These are phyloP conservation scores for Friedmanniomyces endolithicus DNA, from an alignment of 495 filamentous ascomycete genomes.

Conservation along the genomic window DNA sequence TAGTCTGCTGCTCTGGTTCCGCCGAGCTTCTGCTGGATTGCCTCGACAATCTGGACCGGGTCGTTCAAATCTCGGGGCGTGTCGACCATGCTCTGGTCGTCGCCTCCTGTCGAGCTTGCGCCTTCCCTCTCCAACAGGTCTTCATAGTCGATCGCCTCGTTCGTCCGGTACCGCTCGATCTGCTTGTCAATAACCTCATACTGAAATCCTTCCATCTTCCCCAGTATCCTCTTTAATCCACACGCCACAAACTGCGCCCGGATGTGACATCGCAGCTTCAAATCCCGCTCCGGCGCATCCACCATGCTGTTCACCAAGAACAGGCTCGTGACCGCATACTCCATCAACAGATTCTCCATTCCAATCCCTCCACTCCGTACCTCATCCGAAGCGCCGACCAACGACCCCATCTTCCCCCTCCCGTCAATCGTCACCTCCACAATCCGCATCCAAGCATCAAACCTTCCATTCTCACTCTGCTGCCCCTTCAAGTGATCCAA, in stretches of 20 bases:
- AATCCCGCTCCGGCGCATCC: conserved; percentile 73
- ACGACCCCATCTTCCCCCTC: conserved; percentile 92
- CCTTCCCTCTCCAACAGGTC: conserved; percentile 87
- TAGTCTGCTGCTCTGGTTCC: conserved; percentile 83
- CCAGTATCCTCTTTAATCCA: conserved; percentile 85
- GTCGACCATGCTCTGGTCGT: conserved; percentile 63
- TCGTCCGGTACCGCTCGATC: conserved; percentile 81
- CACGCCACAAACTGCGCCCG: conserved; percentile 92
- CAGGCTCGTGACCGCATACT: conserved; percentile 92
- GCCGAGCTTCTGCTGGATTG: conserved; percentile 75
- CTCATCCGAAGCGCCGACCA: conserved; percentile 94
- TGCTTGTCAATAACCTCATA: conserved; percentile 99
- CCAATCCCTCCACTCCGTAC: conserved; percentile 93
- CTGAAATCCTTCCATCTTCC: conserved; percentile 97
- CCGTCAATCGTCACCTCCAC: conserved; percentile 97
- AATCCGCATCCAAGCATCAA: conserved; percentile 97
- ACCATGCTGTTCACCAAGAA: conserved; percentile 95
- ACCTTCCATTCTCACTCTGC: conserved; percentile 86
- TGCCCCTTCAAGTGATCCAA: conserved; percentile 84
- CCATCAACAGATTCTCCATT: conserved; percentile 98
- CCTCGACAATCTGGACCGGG: conserved; percentile 82
- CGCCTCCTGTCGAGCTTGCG: conserved; percentile 55
- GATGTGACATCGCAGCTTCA: conserved; percentile 87
- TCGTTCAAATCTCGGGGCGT: conserved; percentile 92
- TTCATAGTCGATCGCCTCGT: conserved; percentile 96